Base-by-base conservation (phyloP, 2,329 filamentous ascomycete genomes). In the Trichoderma pleuroti region DNA sequence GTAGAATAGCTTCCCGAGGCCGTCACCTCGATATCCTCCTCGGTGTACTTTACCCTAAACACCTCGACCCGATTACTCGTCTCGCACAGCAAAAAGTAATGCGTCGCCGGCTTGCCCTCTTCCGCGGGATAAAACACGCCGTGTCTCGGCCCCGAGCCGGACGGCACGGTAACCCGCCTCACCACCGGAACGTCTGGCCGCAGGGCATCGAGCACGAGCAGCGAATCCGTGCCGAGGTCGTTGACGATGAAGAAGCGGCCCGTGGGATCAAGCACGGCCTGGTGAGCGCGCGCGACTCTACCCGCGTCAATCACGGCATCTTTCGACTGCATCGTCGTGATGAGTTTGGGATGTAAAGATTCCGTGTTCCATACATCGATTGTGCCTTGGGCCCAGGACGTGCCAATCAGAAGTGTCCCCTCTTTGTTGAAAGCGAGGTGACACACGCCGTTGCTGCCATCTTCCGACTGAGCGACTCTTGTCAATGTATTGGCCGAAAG, bases 111-210 rank as follows among this genome's bases (percentile, higher is more conserved):
- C 21, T 42, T 42, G 0, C 74, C 63, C 8, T 74, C 32, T 3
- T 12, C 42, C 1, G 8, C 69, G 2, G 80, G 80, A 76, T 82
- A 82, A 78, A 86, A 87, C 73, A 80, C 81, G 57, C 83, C 85
- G 74, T 87, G 86, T n/a, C 86, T 84, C 4, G 86, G 86, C 1
- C 86, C 85, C 49, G 81, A 82, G 71, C 82, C 84, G 12, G 78
- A 73, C 10, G 79, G 78, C 68, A 84, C 77, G 4, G 73, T 62
- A 54, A 81, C 75, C 49, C 74, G 76, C 73, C 77, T 80, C 36
- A 76, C 77, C 56, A 86, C 74, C 3, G 77, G 75, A 72, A 78
- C 86, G 71, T 80, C 77, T 72, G 79, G 73, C 69, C 80, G 76
- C 77, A 39, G 21, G 1, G 42, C 32, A 12, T 86, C 83, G 32